Percentiles rank a stretch among this genome's conserved stretches.
phyloP scores from a whole-genome alignment of 2,329 filamentous ascomycete species.

The Tolypocladium nubicola region DNA sequence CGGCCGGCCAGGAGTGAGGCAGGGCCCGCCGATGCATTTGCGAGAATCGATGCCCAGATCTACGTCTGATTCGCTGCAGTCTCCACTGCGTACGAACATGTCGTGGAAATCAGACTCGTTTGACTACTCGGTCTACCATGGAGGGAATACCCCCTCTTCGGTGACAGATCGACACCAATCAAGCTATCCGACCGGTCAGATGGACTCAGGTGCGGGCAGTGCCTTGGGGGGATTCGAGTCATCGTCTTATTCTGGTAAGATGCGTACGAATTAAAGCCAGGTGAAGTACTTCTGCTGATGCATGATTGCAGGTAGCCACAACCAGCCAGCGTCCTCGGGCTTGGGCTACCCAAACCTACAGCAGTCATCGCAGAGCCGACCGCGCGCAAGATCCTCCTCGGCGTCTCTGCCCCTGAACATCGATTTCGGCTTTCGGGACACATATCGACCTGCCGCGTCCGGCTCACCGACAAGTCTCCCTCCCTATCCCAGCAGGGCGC shows the following conservation, averaged over 20 bases:
- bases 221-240: constrained; percentile 38
- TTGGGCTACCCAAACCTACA: constrained; percentile 34
- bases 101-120: constrained; percentile 52
- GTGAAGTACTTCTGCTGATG: neutral
- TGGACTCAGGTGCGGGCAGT: constrained; percentile 18
- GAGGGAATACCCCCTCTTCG: constrained; percentile 33
- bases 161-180: constrained; percentile 36
- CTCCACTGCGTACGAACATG: constrained; percentile 48
- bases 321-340: constrained; percentile 16
- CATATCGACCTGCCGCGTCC: constrained; percentile 25
- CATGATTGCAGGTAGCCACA: constrained; percentile 1
- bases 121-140: constrained; percentile 44
- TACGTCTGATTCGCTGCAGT: constrained; percentile 47
- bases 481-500: neutral
- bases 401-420: constrained; percentile 33
- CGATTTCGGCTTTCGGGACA: constrained; percentile 20
- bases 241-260: constrained; percentile 41
- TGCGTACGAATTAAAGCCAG: neutral
- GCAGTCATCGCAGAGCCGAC: constrained; percentile 31
- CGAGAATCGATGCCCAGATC: constrained; percentile 46
- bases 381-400: constrained; percentile 39
- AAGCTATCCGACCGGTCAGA: constrained; percentile 39
- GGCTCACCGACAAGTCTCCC: neutral
- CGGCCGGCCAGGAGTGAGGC: constrained; percentile 34
- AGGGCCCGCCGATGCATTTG: constrained; percentile 47